These are phyloP conservation scores for Filobasidium floriforme DNA, from an alignment of 768 basidiomycete species.

Conservation along the genomic window DNA sequence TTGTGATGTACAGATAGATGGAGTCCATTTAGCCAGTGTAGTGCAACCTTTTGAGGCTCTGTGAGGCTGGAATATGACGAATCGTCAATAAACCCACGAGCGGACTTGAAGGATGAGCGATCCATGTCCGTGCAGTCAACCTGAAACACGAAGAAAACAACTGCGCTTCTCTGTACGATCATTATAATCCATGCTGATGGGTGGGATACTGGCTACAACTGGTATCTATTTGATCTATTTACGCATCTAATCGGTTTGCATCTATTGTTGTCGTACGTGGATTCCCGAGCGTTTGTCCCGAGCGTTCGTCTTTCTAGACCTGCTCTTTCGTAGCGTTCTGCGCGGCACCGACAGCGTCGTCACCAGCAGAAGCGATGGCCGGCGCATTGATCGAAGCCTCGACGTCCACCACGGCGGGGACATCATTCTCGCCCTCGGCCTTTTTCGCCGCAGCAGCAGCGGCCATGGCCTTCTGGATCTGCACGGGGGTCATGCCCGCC, in stretches of 20 bases:
- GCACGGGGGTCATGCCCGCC: not conserved
- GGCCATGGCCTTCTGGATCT: slow-evolving; percentile 7
- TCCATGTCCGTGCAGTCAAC: not conserved
- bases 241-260: not conserved
- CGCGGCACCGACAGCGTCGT: not conserved
- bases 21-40: too few species aligned
- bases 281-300: not conserved
- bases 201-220: not conserved
- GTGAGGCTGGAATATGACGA: too few species aligned
- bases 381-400: not conserved
- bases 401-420: not conserved
- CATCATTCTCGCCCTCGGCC: not conserved
- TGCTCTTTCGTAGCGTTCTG: not conserved
- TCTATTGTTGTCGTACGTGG: not conserved
- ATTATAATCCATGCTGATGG: not conserved
- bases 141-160: not conserved
- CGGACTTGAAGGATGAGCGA: not conserved
- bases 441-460: not conserved
- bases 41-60: too few species aligned
- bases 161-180: too few species aligned
- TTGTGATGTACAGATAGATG: too few species aligned
- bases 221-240: not conserved
- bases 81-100: not conserved
- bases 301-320: not conserved
- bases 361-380: not conserved